phyloP scores from a whole-genome alignment of 2,329 filamentous ascomycete genomes.

The Ophiostoma australiae region DNA sequence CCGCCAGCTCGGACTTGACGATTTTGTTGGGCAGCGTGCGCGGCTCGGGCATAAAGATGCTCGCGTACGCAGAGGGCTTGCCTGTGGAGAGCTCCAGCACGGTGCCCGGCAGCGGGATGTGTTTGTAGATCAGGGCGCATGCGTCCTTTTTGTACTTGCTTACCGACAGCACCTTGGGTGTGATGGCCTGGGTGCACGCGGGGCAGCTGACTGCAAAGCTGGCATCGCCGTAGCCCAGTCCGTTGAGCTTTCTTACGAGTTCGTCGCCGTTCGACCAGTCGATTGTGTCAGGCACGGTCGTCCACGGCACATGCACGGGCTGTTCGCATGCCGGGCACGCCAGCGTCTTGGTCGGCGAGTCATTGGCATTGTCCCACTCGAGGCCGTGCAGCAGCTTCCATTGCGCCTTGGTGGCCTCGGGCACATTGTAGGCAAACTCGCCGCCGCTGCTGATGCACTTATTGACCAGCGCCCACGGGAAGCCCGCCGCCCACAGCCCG shows the following conservation, averaged over 20 bases:
- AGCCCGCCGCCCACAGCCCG: slow-evolving; percentile 55
- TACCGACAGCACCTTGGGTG: slow-evolving; percentile 56
- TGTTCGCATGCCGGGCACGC: slow-evolving; percentile 52
- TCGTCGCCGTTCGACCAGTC: neutral
- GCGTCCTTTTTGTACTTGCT: slow-evolving; percentile 58
- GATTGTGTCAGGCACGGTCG: slow-evolving; percentile 36
- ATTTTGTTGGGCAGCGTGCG: slow-evolving; percentile 51
- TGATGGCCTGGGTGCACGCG: slow-evolving; percentile 47
- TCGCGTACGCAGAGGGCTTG: slow-evolving; percentile 43
- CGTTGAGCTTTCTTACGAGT: slow-evolving; percentile 36
- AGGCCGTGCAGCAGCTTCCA: slow-evolving; percentile 49
- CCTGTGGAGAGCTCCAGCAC: slow-evolving; percentile 53
- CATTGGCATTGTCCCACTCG: slow-evolving; percentile 56
- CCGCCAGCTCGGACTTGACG: neutral
- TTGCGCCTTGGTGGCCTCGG: slow-evolving; percentile 38
- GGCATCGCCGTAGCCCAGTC: slow-evolving; percentile 57
- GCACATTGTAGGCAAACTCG: slow-evolving; percentile 53
- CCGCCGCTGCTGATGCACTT: slow-evolving; percentile 48
- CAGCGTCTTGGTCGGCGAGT: slow-evolving; percentile 45
- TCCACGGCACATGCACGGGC: slow-evolving; percentile 53
- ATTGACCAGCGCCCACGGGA: slow-evolving; percentile 62
- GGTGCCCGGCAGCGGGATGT: slow-evolving; percentile 62
- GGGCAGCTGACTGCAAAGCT: slow-evolving; percentile 49
- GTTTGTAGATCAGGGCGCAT: slow-evolving; percentile 41
- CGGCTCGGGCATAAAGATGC: slow-evolving; percentile 28